phyloP scores from a whole-genome alignment of 768 basidiomycete species.

The Leccinum variicolor region DNA sequence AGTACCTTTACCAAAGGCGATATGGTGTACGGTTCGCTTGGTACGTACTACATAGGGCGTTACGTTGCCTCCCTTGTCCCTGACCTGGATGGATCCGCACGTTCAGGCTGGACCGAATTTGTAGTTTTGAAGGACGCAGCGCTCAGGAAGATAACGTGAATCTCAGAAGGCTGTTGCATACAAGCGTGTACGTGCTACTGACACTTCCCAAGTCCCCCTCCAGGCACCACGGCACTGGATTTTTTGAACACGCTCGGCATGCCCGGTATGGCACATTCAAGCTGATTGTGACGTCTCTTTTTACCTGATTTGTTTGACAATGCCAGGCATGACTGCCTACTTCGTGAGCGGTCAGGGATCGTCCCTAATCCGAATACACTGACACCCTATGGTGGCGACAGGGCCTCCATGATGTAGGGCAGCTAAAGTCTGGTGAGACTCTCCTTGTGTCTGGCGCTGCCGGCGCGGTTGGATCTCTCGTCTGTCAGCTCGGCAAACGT shows the following conservation, averaged over 20 bases:
- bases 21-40: constrained; percentile 56
- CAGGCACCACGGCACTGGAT: constrained; percentile 67
- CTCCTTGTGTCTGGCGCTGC: constrained; percentile 90
- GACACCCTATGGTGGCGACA: constrained; percentile 25
- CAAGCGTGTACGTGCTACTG: not conserved
- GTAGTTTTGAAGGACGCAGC: constrained; percentile 53
- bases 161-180: not conserved
- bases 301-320: not conserved
- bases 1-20: constrained; percentile 63
- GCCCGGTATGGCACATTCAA: constrained; percentile 48
- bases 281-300: not conserved
- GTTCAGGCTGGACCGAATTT: constrained; percentile 76
- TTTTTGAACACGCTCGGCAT: constrained; percentile 77
- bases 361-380: not conserved
- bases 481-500: constrained; percentile 80
- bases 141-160: constrained; percentile 56
- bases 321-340: constrained; percentile 82
- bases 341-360: constrained; percentile 50
- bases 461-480: constrained; percentile 82
- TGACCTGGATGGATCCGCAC: not conserved
- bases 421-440: constrained; percentile 80
- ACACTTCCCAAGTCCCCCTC: constrained; percentile 41
- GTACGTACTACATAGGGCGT: constrained; percentile 45
- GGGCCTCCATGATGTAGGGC: constrained; percentile 81
- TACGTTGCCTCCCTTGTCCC: not conserved